Evolutionary conservation across 352 stramenopile genomes (phyloP).

Genomic region (Pythium chondricola): DNA sequence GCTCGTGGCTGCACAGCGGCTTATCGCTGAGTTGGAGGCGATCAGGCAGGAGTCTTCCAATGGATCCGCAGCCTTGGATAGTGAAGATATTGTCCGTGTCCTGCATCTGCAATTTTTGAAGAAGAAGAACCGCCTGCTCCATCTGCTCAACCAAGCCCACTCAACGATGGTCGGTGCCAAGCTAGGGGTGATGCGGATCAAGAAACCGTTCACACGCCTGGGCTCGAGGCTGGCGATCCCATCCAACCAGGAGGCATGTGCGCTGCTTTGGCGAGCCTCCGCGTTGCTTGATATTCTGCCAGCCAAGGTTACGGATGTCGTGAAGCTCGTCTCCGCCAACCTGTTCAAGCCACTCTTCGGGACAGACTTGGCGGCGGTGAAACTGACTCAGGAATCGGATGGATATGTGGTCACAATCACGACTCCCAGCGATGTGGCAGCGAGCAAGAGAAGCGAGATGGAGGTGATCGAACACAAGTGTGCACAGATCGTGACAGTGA

Average conservation of each 20-base stretch:
- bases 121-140: slow-evolving; percentile 49
- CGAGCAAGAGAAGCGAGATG: slow-evolving; percentile 4
- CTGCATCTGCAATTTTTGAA: slow-evolving; percentile 41
- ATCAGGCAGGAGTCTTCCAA: background rate
- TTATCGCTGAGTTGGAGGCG: slow-evolving; percentile 24
- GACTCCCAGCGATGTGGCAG: background rate
- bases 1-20: slow-evolving; percentile 26
- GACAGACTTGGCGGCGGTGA: slow-evolving; percentile 10
- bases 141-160: slow-evolving; percentile 42
- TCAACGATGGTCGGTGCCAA: slow-evolving; percentile 33
- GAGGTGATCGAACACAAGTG: slow-evolving; percentile 14
- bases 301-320: slow-evolving; percentile 44
- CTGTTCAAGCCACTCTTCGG: slow-evolving; percentile 52
- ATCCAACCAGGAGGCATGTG: background rate
- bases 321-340: slow-evolving; percentile 36
- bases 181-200: slow-evolving; percentile 25
- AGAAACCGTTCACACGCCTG: slow-evolving; percentile 8
- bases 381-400: slow-evolving; percentile 21
- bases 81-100: slow-evolving; percentile 31
- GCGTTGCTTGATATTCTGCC: slow-evolving; percentile 37
- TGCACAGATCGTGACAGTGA: slow-evolving; percentile 33
- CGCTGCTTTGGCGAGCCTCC: slow-evolving; percentile 54
- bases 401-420: slow-evolving; percentile 20
- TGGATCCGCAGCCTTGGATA: background rate
- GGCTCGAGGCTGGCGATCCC: background rate